These are phyloP conservation scores for Phanerochaete sordida DNA, from an alignment of 768 basidiomycete genomes.

Conservation along the genomic window DNA sequence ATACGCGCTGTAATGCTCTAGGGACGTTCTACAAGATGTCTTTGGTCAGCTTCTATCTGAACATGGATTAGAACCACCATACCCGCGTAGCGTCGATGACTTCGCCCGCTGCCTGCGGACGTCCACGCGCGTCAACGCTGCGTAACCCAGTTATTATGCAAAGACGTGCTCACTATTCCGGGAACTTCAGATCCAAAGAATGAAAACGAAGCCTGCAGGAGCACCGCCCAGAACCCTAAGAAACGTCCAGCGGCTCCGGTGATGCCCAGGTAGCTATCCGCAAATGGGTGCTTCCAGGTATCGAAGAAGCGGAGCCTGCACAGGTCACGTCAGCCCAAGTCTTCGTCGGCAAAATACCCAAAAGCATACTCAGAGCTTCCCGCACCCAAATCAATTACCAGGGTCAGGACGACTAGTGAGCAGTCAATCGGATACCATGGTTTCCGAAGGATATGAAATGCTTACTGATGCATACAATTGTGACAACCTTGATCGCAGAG, in stretches of 20 bases:
- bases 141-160: too few species aligned
- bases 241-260: slow-evolving; percentile 32
- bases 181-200: slow-evolving; percentile 36
- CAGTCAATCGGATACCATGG: slow-evolving; percentile 29
- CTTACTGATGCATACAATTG: slow-evolving; percentile 28
- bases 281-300: slow-evolving; percentile 22
- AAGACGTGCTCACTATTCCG: slow-evolving; percentile 21
- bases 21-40: slow-evolving; percentile 21
- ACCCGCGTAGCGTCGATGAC: slow-evolving; percentile 27
- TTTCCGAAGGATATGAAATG: slow-evolving; percentile 22
- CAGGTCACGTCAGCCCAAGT: too few species aligned
- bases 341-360: too few species aligned
- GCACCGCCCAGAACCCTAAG: slow-evolving; percentile 28
- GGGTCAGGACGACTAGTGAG: slow-evolving; percentile 13
- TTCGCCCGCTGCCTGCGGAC: slow-evolving; percentile 24
- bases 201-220: slow-evolving; percentile 32
- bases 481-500: slow-evolving; percentile 27
- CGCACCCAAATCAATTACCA: slow-evolving; percentile 23
- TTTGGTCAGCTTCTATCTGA: not conserved
- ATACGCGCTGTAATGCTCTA: slow-evolving; percentile 22
- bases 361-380: slow-evolving; percentile 13
- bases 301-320: slow-evolving; percentile 15
- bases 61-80: not conserved
- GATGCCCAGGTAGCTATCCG: slow-evolving; percentile 24
- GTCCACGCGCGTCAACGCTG: not conserved